Evolutionary conservation across 1,284 basidiomycete species (phyloP), one percentile per base, ranked within the genome.

Genomic region (Microbotryum intermedium): DNA sequence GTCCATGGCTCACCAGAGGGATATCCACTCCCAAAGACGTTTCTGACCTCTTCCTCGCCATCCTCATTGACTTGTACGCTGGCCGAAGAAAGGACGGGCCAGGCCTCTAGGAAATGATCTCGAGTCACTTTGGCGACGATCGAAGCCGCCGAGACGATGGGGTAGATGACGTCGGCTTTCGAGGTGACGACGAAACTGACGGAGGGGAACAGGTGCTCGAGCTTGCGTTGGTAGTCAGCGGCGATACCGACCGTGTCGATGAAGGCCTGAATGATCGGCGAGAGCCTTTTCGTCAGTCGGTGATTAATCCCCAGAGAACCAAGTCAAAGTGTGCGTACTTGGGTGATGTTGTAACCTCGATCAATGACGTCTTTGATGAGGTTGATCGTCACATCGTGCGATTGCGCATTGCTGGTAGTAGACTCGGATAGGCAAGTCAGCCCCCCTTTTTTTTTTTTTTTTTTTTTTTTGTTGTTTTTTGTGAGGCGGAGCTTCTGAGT

Each of bases 41-140:
- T 88, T 87, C 43, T 85, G 6, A 11, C 49, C 30, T 54, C 46
- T 10, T 48, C 60, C 28, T 55, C 57, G 55, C 49, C 44, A 23
- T 46, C 45, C 42, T 43, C 59, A 39, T 59, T 55, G 6, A 49
- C 52, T 48, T 62, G 53, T 6, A 50, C 59, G 30, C 59, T 56
- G 29, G 59, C 61, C n/a, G 65, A 71, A 60, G 81, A 80, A 0
- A 75, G 72, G 69, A 80, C 80, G 10, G 70, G 67, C 94, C 94
- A 98, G 11, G 81, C 80, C 57, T 94, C 86, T 23, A 98, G 79
- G 76, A 90, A 92, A 6, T 86, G 82, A 72, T 98, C 94, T 65
- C 94, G 80, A 0, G 94, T 98, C 42, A 93, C 92, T 76, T 98
- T 98, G 6, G 94, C 94, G 6, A 92, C 89, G 34, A 98, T 90